Conservation (phyloP, 2,329 filamentous ascomycete species). For the Cladosporium cucumerinum region DNA sequence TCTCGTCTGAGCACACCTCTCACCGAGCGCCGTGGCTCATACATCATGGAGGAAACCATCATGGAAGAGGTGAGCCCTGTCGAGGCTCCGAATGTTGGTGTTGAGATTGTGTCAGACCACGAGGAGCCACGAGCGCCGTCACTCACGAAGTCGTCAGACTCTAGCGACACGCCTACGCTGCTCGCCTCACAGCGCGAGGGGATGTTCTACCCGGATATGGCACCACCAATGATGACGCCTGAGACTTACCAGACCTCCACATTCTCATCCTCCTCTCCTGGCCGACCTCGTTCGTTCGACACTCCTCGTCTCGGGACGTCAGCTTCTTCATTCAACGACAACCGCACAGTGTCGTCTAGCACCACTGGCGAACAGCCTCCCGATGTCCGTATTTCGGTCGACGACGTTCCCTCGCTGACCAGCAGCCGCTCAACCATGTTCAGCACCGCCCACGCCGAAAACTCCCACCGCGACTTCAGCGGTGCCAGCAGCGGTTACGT, state of each 20-base stretch:
- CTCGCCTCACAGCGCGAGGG: slow-evolving; percentile 35
- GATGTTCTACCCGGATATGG: slow-evolving; percentile 11
- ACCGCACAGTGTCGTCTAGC: slow-evolving; percentile 66
- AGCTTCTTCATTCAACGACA: slow-evolving; percentile 68
- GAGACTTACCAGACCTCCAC: slow-evolving; percentile 58
- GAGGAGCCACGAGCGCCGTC: slow-evolving; percentile 50
- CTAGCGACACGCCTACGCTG: slow-evolving; percentile 41
- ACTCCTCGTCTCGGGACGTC: slow-evolving; percentile 70
- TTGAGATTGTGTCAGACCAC: slow-evolving; percentile 46
- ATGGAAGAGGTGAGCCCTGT: slow-evolving; percentile 37
- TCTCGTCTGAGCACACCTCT: slow-evolving; percentile 26
- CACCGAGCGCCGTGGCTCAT: slow-evolving; percentile 30
- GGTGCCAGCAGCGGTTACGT: slow-evolving; percentile 22
- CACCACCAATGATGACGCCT: slow-evolving; percentile 56
- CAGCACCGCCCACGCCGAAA: slow-evolving; percentile 57
- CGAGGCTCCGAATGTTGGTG: slow-evolving; percentile 38
- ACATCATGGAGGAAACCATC: slow-evolving; percentile 35
- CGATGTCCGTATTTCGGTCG: slow-evolving; percentile 66
- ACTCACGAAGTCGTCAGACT: slow-evolving; percentile 49
- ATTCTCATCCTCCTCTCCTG: slow-evolving; percentile 58
- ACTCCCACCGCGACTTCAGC: slow-evolving; percentile 33
- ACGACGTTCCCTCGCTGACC: slow-evolving; percentile 70
- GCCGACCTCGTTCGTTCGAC: slow-evolving; percentile 65
- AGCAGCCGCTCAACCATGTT: slow-evolving; percentile 76
- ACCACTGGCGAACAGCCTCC: slow-evolving; percentile 71